These are phyloP conservation scores for Petunia hybrid DNA, from an alignment of 305 asterid species.

Conservation along the genomic window DNA sequence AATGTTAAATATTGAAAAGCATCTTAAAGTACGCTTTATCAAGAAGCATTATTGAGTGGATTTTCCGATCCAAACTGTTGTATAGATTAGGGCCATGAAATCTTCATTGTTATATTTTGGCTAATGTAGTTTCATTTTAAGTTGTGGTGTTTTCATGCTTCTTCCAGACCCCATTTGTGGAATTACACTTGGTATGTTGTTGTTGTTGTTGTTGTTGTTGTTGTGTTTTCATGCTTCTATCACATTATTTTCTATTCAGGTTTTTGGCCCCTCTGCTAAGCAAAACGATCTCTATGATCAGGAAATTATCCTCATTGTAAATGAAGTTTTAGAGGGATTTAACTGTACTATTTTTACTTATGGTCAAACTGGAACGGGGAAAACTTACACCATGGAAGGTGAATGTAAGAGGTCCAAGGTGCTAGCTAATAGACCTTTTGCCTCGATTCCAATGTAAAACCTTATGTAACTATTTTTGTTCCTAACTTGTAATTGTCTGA, in stretches of 20 bases:
- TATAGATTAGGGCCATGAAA: not conserved
- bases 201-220: too few species aligned
- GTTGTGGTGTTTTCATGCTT: not conserved
- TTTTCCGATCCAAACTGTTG: not conserved
- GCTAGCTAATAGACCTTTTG: conserved; percentile 23
- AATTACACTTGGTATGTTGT: too few species aligned
- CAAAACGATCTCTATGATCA: conserved; percentile 91
- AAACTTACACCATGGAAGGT: conserved; percentile 93
- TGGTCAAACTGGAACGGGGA: conserved; percentile 98
- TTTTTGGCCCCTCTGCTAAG: conserved; percentile 86
- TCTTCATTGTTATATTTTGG: not conserved
- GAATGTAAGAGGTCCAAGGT: conserved; percentile 94
- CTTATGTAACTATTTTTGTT: not conserved
- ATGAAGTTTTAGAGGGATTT: conserved; percentile 96
- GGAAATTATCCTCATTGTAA: conserved; percentile 87
- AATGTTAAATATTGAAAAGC: conserved; percentile 1
- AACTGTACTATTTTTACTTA: conserved; percentile 96
- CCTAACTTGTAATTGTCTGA: conserved; percentile 20
- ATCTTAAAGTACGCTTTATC: not conserved
- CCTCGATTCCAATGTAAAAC: conserved; percentile 6
- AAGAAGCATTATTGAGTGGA: not conserved
- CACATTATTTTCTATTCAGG: conserved; percentile 48
- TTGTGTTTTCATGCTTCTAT: too few species aligned
- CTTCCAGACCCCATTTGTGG: too few species aligned
- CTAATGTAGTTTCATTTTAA: conserved; percentile 18